phyloP scores from a whole-genome alignment of 208 protist species.

The Acanthamoeba triangularis region DNA sequence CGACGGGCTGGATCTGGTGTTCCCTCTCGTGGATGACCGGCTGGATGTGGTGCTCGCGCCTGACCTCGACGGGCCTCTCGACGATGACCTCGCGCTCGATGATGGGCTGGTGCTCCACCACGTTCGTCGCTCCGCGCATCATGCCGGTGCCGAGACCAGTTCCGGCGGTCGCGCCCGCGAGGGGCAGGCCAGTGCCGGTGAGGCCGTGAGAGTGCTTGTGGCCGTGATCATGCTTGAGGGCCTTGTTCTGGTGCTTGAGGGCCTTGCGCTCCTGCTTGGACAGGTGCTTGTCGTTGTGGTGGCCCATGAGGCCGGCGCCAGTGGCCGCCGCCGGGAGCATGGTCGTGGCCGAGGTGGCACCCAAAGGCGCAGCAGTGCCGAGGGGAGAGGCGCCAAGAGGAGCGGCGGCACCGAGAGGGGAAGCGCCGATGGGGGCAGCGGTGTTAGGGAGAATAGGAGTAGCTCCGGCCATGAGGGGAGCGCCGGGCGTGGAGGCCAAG shows the following conservation, averaged over 20 bases:
- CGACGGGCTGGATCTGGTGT: conserved; percentile 1
- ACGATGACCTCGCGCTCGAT: not conserved
- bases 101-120: conserved; percentile 13
- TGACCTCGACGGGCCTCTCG: not conserved
- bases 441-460: too few relatives aligned
- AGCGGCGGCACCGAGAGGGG: too few relatives aligned
- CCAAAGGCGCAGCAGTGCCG: too few relatives aligned
- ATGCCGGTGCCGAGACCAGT: not conserved
- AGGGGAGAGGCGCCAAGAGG: too few relatives aligned
- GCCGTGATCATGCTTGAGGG: not conserved
- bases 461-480: too few relatives aligned
- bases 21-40: conserved; percentile 2
- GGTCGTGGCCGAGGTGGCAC: not conserved
- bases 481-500: too few relatives aligned
- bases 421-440: not conserved
- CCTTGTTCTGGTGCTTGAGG: conserved; percentile 34
- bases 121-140: not conserved
- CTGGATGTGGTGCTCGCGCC: not conserved
- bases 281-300: not conserved
- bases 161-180: not conserved
- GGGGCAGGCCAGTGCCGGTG: not conserved
- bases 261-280: not conserved
- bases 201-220: not conserved
- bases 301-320: not conserved
- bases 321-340: not conserved